Base-by-base conservation (phyloP, 2,329 filamentous ascomycete species). In the Pseudocercospora cruenta region DNA sequence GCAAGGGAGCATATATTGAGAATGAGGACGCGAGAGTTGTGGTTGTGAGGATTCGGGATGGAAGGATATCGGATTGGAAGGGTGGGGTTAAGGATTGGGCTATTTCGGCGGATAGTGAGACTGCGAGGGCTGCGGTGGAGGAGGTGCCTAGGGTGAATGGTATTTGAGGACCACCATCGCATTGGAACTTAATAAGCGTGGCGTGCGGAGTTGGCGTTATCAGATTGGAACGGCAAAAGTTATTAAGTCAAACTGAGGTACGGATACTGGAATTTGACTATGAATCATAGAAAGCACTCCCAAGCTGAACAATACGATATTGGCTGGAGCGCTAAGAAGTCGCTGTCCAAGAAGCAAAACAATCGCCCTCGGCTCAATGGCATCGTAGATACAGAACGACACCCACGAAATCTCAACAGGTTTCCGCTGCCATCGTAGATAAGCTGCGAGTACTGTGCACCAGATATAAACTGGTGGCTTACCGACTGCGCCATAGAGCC, bases 31-130 rank as follows among this genome's bases (percentile, higher is more conserved):
- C 96, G 1, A 86, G 91, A 58, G 94, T 97, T 6, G 92, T 98
- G 36, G 87, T 94, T 5, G 95, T 98, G 7, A 87, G 86, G 73
- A 92, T 98, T 72, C 87, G 86, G 73, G 92, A 94, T 76, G 93
- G 95, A 58, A 86, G 93, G 74, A 96, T 96, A 73, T 93, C 91
- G 70, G 95, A 97, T 78, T 97, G 91, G 91, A 97, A 97, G 82
- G 94, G 95, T n/a, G 88, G 89, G 14, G 93, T 98, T 4, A 88
- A 91, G 73, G 94, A 98, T 77, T 98, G 88, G 87, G 76, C 74
- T 8, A 63, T 75, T 21, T 65, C 16, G 26, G 36, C 31, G 14
- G 53, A 55, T 9, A 33, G 53, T n/a, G 24, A 55, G 14, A 43
- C 55, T 4, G n/a, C 28, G 7, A 21, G 31, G 4, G 43, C 45